phyloP scores from a whole-genome alignment of 805 yeast species.

The Lachancea sp. region DNA sequence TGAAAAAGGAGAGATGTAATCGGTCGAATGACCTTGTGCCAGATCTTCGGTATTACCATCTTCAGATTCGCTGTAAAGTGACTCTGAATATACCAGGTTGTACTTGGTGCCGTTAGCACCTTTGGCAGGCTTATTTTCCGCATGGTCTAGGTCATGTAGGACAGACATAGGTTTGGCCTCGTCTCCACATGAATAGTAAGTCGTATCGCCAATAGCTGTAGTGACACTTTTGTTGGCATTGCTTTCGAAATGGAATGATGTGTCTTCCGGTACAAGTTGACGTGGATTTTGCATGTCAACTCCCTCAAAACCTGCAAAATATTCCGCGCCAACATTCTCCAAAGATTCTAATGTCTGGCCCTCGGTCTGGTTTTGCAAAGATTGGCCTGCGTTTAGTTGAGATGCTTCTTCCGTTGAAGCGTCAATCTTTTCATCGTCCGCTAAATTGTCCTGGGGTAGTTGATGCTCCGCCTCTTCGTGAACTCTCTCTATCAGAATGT shows the following conservation, averaged over 20 bases:
- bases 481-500: too few species aligned
- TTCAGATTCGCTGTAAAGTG: conserved; percentile 4
- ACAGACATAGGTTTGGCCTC: neutral
- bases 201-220: neutral
- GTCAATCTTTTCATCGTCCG: too few species aligned
- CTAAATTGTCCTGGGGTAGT: too few species aligned
- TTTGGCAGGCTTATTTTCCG: neutral
- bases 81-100: conserved; percentile 1
- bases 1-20: conserved; percentile 4
- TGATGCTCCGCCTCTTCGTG: too few species aligned
- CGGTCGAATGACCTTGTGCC: neutral
- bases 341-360: too few species aligned
- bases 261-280: neutral
- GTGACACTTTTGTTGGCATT: neutral
- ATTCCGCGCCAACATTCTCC: neutral
- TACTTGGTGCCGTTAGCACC: neutral
- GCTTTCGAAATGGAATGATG: neutral
- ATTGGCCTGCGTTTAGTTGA: too few species aligned
- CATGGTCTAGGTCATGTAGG: neutral
- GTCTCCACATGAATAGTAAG: neutral
- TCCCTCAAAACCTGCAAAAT: neutral
- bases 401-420: too few species aligned
- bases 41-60: neutral
- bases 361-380: neutral
- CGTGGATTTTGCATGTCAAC: neutral